Base-by-base conservation (phyloP, 2,329 filamentous ascomycete species). In the Clarireedia hainanense region DNA sequence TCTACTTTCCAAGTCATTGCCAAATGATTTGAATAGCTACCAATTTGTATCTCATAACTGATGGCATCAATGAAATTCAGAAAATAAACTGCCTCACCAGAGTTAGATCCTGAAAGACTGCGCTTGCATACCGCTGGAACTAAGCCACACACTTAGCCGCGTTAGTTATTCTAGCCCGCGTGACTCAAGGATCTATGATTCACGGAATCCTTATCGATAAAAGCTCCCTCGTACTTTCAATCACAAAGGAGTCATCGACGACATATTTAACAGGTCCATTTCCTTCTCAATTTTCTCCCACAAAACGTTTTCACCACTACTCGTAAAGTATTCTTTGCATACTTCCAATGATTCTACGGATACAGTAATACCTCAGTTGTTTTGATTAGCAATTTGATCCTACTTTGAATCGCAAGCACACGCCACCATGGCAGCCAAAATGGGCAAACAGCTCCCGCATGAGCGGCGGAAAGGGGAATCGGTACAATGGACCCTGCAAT, bases 391-490 rank as follows among this genome's bases (percentile, higher is more conserved):
- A 34, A 34, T 34, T 12, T 3, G 27, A 46, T 37, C 34, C 24
- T 24, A n/a, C 34, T 39, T 10, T 17, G 49, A 7, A 49, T 7
- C 36, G 12, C 36, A 51, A 20, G 3, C 24, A 46, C 26, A 37
- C n/a, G 17, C 30, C 52, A 43, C 43, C 24, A 47, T 84, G 81
- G 73, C 80, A 45, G 73, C 67, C 55, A 81, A 77, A 73, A 65
- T 34, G 30, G 30, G 73, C 64, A 70, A 72, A 57, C 88, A 85
- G 67, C 80, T 85, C 57, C 79, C 82, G 42, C 84, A 89, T 67
- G 91, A 96, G 73, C 83, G 88, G 71, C 86, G 89, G 64, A 90
- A 89, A 74, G 91, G 91, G 64, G 91, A 96, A 75, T 83, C 88
- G 59, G 89, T 92, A 80, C 58, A 80, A 65, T 15, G 15, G 15